These are phyloP conservation scores for Echeveria elegans DNA, from an alignment of 164 flowering plant genomes.

Conservation along the genomic window DNA sequence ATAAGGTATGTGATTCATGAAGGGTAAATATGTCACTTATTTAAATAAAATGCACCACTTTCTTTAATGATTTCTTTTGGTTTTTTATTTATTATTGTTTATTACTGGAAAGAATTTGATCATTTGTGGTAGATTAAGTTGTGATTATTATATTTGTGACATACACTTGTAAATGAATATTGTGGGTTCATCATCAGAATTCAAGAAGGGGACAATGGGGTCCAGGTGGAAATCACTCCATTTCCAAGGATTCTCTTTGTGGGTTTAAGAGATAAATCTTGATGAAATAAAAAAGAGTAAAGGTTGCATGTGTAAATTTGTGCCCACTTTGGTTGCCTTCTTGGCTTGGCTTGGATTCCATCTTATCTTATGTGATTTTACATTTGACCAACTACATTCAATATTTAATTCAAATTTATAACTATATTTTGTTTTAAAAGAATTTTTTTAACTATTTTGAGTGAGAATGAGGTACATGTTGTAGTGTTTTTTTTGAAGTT, in stretches of 20 bases:
- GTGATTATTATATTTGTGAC: neutral
- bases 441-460: too few relatives aligned
- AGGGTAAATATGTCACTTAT: neutral
- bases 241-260: neutral
- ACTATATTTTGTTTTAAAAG: too few relatives aligned
- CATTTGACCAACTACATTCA: too few relatives aligned
- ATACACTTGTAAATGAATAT: too few relatives aligned
- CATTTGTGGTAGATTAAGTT: too few relatives aligned
- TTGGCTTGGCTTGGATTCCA: neutral
- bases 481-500: too few relatives aligned
- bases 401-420: too few relatives aligned
- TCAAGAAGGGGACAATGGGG: neutral
- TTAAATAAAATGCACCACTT: neutral
- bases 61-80: too few relatives aligned
- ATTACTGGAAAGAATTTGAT: too few relatives aligned
- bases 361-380: neutral
- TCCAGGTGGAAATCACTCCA: neutral
- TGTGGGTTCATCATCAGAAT: neutral
- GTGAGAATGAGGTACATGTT: too few relatives aligned
- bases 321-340: conserved; percentile 1
- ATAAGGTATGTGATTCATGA: neutral
- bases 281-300: neutral
- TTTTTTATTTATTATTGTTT: too few relatives aligned
- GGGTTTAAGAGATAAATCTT: neutral
- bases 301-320: neutral